phyloP scores from a whole-genome alignment of 2,329 filamentous ascomycete genomes.

The Fusarium pininemorale region DNA sequence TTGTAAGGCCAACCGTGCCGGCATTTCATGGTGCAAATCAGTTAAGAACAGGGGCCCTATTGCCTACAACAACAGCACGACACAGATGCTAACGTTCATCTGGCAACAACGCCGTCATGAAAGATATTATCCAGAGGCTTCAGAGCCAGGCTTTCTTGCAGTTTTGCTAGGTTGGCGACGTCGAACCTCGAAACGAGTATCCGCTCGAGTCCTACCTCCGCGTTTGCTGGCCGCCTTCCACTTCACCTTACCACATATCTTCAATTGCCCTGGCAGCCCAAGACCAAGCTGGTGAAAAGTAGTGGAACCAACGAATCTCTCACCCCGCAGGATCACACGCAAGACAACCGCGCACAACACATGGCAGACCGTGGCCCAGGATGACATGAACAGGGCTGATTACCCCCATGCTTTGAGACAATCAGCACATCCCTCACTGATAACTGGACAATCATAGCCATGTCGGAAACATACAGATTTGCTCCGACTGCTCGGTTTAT shows the following conservation, averaged over 20 bases:
- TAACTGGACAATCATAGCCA: conserved; percentile 15
- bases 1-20: conserved; percentile 13
- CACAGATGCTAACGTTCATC: conserved; percentile 15
- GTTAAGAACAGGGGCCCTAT: conserved; percentile 23
- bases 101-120: conserved; percentile 28
- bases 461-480: conserved; percentile 6
- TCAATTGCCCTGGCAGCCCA: conserved; percentile 6
- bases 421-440: conserved; percentile 1
- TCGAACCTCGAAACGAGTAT: conserved; percentile 14
- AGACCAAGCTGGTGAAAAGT: conserved; percentile 4
- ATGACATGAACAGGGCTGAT: conserved; percentile 24
- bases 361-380: conserved; percentile 18
- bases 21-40: conserved; percentile 20
- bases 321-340: conserved; percentile 31
- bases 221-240: conserved; percentile 21
- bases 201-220: conserved; percentile 13
- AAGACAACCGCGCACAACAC: conserved; percentile 29
- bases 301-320: conserved; percentile 33
- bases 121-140: neutral
- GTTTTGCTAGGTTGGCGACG: conserved; percentile 17
- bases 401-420: conserved; percentile 7
- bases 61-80: neutral
- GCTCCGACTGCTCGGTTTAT: conserved; percentile 13
- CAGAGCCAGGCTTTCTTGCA: conserved; percentile 1
- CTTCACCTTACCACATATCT: conserved; percentile 19